phyloP scores from a whole-genome alignment of 177 flowering plant genomes.

The Vitis hybrid region DNA sequence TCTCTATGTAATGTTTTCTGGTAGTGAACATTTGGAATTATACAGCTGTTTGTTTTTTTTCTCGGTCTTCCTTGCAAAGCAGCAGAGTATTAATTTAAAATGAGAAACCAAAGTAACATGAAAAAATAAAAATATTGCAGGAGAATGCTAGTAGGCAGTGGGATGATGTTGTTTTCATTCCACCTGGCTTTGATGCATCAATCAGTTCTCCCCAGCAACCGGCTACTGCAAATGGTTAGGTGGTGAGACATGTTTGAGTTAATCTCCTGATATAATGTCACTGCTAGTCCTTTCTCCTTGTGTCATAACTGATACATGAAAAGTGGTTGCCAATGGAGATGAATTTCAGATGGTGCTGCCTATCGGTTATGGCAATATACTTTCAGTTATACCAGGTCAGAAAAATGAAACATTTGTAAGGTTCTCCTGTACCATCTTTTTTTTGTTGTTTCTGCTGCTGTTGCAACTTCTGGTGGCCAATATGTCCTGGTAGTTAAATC shows the following conservation, averaged over 20 bases:
- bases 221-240: neutral
- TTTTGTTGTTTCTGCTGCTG: too few relatives aligned
- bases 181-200: conserved; percentile 88
- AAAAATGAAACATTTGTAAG: too few relatives aligned
- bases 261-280: neutral
- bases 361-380: too few relatives aligned
- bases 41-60: neutral
- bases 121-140: conserved; percentile 41
- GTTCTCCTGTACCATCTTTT: too few relatives aligned
- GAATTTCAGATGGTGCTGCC: too few relatives aligned
- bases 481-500: too few relatives aligned
- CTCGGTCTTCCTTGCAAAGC: neutral
- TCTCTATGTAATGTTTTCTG: neutral
- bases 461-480: too few relatives aligned
- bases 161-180: conserved; percentile 88
- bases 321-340: too few relatives aligned
- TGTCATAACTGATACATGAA: neutral
- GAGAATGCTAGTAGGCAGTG: conserved; percentile 49
- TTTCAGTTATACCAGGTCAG: too few relatives aligned
- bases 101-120: neutral
- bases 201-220: conserved; percentile 31
- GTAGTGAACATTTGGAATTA: too few relatives aligned
- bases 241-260: neutral
- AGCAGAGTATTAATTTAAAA: neutral
- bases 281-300: neutral